These are phyloP conservation scores for Tuber microsphaerosporum DNA, from an alignment of 495 filamentous ascomycete species.

Conservation along the genomic window DNA sequence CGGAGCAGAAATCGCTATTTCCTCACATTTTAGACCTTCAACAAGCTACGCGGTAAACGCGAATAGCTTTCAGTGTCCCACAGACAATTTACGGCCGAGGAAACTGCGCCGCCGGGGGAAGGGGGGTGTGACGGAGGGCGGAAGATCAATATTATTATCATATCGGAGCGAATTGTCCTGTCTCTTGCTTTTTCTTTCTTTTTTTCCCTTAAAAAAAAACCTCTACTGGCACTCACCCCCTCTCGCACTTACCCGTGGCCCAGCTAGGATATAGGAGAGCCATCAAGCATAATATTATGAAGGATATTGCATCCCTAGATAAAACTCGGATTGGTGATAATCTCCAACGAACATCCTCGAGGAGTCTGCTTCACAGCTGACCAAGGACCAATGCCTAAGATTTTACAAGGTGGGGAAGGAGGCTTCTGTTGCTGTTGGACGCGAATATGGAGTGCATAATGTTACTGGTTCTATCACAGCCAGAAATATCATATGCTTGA, in stretches of 20 bases:
- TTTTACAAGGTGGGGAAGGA: neutral
- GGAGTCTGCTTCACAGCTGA: neutral
- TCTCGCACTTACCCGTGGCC: neutral
- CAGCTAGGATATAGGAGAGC: neutral
- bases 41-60: neutral
- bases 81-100: neutral
- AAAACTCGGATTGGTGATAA: neutral
- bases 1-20: neutral
- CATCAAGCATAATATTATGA: neutral
- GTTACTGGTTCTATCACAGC: neutral
- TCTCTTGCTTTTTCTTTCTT: neutral
- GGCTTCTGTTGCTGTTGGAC: constrained; percentile 2
- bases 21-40: neutral
- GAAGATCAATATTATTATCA: neutral
- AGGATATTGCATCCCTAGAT: neutral
- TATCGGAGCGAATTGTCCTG: neutral
- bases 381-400: neutral
- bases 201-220: neutral
- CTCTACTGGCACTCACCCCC: neutral
- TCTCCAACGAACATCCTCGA: neutral
- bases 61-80: neutral
- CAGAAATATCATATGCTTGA: neutral
- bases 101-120: neutral
- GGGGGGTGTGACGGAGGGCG: neutral
- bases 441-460: neutral